Base-by-base conservation (phyloP, 1,139 yeast species). In the Protomyces macrosporus region DNA sequence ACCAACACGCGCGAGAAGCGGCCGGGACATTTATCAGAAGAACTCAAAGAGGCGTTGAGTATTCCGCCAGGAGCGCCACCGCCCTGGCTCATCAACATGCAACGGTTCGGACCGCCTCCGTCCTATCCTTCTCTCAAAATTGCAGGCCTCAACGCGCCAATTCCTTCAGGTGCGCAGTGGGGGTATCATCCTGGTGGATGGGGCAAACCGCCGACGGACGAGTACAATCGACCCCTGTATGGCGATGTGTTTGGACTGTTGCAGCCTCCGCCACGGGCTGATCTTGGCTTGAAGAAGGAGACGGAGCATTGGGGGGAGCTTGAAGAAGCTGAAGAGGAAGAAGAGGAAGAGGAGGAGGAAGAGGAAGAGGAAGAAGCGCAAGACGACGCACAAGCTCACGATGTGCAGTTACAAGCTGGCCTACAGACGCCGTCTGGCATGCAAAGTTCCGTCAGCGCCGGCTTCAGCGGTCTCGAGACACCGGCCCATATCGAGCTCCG, bases 61-160 rank as follows among this genome's bases (percentile, higher is more conserved):
- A 78, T 91, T 71, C 81, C 84, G 0, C 82, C 81, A 1, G 83
- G 83, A 45, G 80, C 81, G 1, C 80, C 87, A 0, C 90, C 95
- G 0, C 96, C 97, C 0, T 93, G 98, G 98, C 79, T 87, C 32
- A 74, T 80, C 4, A 81, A 82, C 53, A 87, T 91, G 90, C 81
- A 80, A 63, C 79, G 82, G 64, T 71, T 83, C 32, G 98, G 98
- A 0, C 85, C 88, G 40, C 97, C 98, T 0, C 97, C 97, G 0
- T 81, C 91, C 14, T 93, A 90, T 73, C 84, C 85, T 3, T 80
- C 83, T 42, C 76, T 89, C 72, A 75, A 79, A 39, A 82, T 89
- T 5, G 90, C 81, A 69, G 79, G 88, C 68, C 75, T 75, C 56
- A 82, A 80, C 66, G 76, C 76, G 0, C 76, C 78, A 2, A 70